These are phyloP conservation scores for Verticillium zaregamsianum DNA, from an alignment of 2,329 filamentous ascomycete genomes.

Conservation along the genomic window DNA sequence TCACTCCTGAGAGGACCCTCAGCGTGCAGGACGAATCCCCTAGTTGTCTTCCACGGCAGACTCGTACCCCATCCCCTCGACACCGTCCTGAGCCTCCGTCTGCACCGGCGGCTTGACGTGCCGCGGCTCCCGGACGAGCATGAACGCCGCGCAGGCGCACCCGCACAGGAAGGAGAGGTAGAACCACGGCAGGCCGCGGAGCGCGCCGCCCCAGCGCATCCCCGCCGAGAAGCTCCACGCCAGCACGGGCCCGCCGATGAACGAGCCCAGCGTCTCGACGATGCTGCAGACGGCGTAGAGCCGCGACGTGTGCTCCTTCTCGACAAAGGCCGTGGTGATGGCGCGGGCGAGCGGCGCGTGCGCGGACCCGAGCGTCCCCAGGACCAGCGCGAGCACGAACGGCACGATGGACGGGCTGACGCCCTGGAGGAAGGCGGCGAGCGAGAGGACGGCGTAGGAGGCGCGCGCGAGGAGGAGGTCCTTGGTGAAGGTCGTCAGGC, in stretches of 20 bases:
- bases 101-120: constrained; percentile 9
- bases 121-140: constrained; percentile 28
- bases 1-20: no score
- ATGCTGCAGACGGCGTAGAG: constrained; percentile 37
- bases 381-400: constrained; percentile 32
- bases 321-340: constrained; percentile 34
- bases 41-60: constrained; percentile 6
- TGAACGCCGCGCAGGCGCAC: constrained; percentile 21
- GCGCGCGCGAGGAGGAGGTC: constrained; percentile 29
- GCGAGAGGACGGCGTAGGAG: constrained; percentile 26
- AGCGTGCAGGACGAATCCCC: background rate
- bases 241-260: constrained; percentile 34
- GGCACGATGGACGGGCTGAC: constrained; percentile 25
- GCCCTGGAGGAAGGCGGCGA: constrained; percentile 28
- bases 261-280: constrained; percentile 31
- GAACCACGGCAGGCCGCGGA: constrained; percentile 35
- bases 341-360: constrained; percentile 33
- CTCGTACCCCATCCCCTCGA: constrained; percentile 3
- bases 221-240: constrained; percentile 34
- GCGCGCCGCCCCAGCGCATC: constrained; percentile 26
- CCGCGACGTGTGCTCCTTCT: constrained; percentile 31
- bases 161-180: constrained; percentile 28
- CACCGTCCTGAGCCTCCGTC: background rate
- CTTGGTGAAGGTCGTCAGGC: constrained; percentile 28
- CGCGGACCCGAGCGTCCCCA: constrained; percentile 33